Conservation (phyloP, 768 basidiomycete species). For the Mycena amicta region DNA sequence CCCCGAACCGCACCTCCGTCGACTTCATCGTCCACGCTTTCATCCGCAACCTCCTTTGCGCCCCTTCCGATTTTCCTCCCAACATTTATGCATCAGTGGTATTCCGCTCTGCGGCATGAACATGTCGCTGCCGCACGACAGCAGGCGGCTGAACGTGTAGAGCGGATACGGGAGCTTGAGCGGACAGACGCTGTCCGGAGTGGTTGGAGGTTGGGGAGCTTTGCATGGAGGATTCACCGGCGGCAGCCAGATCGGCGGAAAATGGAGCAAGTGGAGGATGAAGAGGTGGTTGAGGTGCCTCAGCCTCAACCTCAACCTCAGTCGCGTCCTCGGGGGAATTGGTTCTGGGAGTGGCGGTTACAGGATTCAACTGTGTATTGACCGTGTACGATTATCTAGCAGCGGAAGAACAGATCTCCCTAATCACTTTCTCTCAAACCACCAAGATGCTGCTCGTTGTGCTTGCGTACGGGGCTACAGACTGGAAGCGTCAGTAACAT, state of each 20-base stretch:
- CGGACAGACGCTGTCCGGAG: constrained; percentile 35
- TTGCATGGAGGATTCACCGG: constrained; percentile 44
- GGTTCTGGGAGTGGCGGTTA: constrained; percentile 86
- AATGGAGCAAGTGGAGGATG: constrained; percentile 17
- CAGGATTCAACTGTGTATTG: constrained; percentile 76
- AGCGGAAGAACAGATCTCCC: not conserved
- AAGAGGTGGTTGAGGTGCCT: constrained; percentile 25
- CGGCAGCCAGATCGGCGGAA: constrained; percentile 17
- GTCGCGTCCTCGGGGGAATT: constrained; percentile 47
- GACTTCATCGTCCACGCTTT: constrained; percentile 16
- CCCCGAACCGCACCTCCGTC: constrained; percentile 14
- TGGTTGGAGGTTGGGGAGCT: constrained; percentile 80
- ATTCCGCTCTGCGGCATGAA: constrained; percentile 62
- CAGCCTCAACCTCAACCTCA: constrained; percentile 12
- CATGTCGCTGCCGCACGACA: constrained; percentile 71
- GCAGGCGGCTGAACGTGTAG: constrained; percentile 69
- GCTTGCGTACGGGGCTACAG: not conserved
- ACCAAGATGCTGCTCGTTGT: not conserved
- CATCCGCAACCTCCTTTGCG: constrained; percentile 12
- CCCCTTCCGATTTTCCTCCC: constrained; percentile 42
- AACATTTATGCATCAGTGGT: constrained; percentile 53
- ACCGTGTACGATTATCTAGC: constrained; percentile 17
- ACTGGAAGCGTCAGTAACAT: not conserved
- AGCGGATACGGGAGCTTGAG: constrained; percentile 66
- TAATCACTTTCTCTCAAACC: not conserved